phyloP scores from a whole-genome alignment of 345 rosid species.

The Leavenworthia alabamica region DNA sequence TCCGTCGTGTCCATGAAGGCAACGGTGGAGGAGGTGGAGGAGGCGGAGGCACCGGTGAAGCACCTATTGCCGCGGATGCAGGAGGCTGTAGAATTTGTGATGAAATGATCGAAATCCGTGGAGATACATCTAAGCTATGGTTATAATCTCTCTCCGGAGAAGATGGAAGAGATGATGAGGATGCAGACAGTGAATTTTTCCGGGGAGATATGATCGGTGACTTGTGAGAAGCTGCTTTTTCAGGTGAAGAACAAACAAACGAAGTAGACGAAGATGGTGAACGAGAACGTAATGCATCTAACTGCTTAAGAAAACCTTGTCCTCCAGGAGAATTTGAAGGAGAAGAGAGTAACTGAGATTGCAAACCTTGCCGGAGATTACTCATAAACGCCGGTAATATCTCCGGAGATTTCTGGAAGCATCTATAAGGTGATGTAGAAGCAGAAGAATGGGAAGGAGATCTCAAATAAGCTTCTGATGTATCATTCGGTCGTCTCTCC shows the following conservation, averaged over 20 bases:
- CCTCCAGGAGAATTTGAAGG: constrained; percentile 33
- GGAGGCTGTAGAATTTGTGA: constrained; percentile 31
- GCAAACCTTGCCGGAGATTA: constrained; percentile 29
- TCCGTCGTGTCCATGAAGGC: constrained; percentile 32
- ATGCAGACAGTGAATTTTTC: constrained; percentile 9
- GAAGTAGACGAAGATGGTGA: constrained; percentile 29
- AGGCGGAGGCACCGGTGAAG: constrained; percentile 15
- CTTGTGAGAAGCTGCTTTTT: constrained; percentile 30
- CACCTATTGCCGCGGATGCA: neutral
- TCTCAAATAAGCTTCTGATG: constrained; percentile 26
- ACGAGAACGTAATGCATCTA: constrained; percentile 26
- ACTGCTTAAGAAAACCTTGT: constrained; percentile 28
- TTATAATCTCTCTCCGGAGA: constrained; percentile 35
- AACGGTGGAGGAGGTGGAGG: constrained; percentile 34
- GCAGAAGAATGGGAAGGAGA: constrained; percentile 42
- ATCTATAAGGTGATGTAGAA: constrained; percentile 35
- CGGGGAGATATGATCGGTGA: constrained; percentile 16
- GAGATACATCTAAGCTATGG: constrained; percentile 36
- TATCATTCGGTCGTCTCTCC: constrained; percentile 28
- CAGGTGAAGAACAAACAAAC: constrained; percentile 42
- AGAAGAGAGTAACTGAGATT: constrained; percentile 33
- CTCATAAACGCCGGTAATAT: constrained; percentile 25
- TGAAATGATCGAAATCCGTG: constrained; percentile 23
- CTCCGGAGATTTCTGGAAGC: constrained; percentile 26
- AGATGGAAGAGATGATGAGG: constrained; percentile 16